Conservation (phyloP, 2,329 filamentous ascomycete genomes). For the Parascedosporium putredinis region DNA sequence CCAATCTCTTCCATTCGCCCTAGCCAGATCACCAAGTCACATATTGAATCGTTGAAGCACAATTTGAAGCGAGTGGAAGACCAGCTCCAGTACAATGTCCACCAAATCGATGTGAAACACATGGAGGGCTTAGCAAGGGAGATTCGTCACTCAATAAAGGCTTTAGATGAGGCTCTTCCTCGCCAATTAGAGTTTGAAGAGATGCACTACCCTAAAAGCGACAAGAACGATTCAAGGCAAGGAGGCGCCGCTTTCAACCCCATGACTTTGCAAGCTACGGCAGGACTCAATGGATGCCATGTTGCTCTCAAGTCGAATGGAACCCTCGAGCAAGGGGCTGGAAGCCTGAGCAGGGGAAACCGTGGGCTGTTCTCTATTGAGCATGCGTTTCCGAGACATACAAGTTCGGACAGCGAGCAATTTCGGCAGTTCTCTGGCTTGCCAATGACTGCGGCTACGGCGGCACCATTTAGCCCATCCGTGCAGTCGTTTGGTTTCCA, state of each 20-base stretch:
- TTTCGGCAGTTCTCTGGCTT: constrained; percentile 26
- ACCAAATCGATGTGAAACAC: constrained; percentile 48
- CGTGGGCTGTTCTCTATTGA: constrained; percentile 1
- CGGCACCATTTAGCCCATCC: constrained; percentile 36
- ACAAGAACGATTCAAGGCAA: constrained; percentile 15
- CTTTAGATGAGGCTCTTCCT: constrained; percentile 37
- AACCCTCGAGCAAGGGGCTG: background rate
- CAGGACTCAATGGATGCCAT: background rate
- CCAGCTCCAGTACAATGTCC: constrained; percentile 50
- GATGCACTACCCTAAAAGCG: constrained; percentile 27
- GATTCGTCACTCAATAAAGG: constrained; percentile 34
- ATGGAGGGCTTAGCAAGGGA: constrained; percentile 32
- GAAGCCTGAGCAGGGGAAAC: background rate
- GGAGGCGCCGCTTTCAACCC: constrained; percentile 3
- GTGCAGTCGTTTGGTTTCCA: background rate
- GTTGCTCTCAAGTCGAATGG: background rate
- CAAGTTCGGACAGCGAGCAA: constrained; percentile 14
- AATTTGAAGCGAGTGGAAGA: constrained; percentile 32
- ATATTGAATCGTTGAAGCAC: constrained; percentile 45
- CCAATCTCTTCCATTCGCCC: constrained; percentile 49
- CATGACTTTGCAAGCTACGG: background rate
- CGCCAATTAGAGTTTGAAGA: constrained; percentile 36
- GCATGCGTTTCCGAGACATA: background rate
- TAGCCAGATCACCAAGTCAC: constrained; percentile 50
- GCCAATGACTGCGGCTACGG: constrained; percentile 35